Base-by-base conservation (phyloP, 2,329 filamentous ascomycete species). In the Ceratocystis alfenasii region DNA sequence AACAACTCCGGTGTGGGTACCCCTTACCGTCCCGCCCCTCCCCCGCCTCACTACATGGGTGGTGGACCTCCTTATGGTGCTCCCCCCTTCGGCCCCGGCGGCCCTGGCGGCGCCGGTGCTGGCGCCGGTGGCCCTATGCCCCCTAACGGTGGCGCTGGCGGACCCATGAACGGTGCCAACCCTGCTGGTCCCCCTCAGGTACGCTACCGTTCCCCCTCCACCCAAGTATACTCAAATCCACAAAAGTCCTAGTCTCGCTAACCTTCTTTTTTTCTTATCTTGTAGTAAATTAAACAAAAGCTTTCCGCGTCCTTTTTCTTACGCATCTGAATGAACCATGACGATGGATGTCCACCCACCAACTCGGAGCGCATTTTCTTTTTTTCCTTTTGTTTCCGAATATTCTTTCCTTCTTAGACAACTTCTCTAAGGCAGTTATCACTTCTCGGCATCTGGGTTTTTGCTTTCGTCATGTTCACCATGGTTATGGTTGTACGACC, bases 1-100 rank as follows among this genome's bases (percentile, higher is more conserved):
- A 99, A 97, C 85, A 99, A 99, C 82, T 97, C 93, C 69, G 94
- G 94, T 67, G 94, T 95, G 68, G 94, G 94, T 70, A 97, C 94
- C 71, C 94, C 94, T 67, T 97, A 99, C 79, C 89, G 94, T 70
- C 94, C 94, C 69, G 94, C 94, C 63, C 94, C 94, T 66, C 80
- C 80, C 60, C 80, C 80, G 53, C 80, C 80, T 68, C 80, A 82
- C 73, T 83, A 81, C 75, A 79, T 80, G 74, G 77, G 77, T 65
- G 74, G 74, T 67, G 77, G 78, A 67, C 78, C 76, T 63, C 75
- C 75, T 64, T 79, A 78, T 66, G 78, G 77, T 22, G 77, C 78
- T 68, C 76, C 76, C 69, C 78, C 78, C 69, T 81, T 80, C 71
- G 78, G 76, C 69, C 75, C 75, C 69, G 74, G 74, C 66, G 75